Percentiles rank a stretch among this genome's conserved stretches.
phyloP scores from a whole-genome alignment of 768 basidiomycete species.

The Tremella mesenterica region DNA sequence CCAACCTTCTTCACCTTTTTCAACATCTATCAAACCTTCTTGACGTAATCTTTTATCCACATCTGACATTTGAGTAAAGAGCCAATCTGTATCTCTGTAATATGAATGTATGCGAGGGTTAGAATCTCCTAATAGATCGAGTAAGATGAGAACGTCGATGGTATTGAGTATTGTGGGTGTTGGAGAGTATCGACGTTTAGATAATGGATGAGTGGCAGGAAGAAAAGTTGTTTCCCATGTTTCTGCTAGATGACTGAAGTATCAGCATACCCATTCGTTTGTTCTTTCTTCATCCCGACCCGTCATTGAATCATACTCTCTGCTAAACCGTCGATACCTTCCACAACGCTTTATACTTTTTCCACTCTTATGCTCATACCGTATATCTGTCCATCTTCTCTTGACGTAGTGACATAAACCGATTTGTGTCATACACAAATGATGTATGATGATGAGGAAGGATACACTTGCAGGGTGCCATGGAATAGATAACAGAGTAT shows the following conservation, averaged over 20 bases:
- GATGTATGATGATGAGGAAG: no score
- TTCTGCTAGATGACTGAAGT: conserved; percentile 74
- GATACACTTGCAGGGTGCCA: no score
- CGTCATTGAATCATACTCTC: no score
- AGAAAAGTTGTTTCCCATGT: conserved; percentile 70
- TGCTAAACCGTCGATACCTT: no score
- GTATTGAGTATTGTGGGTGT: conserved; percentile 59
- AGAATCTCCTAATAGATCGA: conserved; percentile 79
- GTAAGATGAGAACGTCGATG: conserved; percentile 82
- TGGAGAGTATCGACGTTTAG: conserved; percentile 46
- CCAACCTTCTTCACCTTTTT: conserved; percentile 23
- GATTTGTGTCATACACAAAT: no score
- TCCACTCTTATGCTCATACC: no score
- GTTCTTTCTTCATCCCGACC: no score
- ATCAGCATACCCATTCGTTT: no score
- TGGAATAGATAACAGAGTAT: no score
- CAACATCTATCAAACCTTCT: conserved; percentile 52
- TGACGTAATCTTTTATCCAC: conserved; percentile 65
- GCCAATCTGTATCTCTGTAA: conserved; percentile 82
- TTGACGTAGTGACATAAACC: background rate
- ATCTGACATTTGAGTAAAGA: conserved; percentile 67
- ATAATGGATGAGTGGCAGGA: conserved; percentile 51
- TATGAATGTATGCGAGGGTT: conserved; percentile 69
- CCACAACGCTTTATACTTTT: no score
- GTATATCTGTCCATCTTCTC: background rate